Base-by-base conservation (phyloP, 1,284 basidiomycete species). In the Ustilago vetiveriae region DNA sequence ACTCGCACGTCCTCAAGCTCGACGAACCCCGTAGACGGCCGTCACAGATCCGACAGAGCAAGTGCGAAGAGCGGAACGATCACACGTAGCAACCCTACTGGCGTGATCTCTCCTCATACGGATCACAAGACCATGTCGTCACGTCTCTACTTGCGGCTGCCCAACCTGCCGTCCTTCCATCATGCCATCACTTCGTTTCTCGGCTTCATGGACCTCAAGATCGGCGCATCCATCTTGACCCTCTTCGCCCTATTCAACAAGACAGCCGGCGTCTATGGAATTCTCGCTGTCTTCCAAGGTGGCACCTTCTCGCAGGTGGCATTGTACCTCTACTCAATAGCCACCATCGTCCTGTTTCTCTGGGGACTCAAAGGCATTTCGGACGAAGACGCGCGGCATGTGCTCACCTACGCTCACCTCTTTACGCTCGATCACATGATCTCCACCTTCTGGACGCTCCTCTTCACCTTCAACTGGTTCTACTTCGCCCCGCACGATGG, bases 201-300 rank as follows among this genome's bases (percentile, higher is more conserved):
- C 17, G 74, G 75, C 2, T 70, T 82, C 29, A 69, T 82, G 59
- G 79, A 82, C 35, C 75, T 82, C 62, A 81, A 81, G 67, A 55
- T 78, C 27, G 80, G 80, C 17, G 65, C 67, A n/a, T 73, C 76
- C 43, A 76, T 82, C 41, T 45, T 82, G 24, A 79, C 79, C 2
- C 63, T 82, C 1, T 82, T 82, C 39, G 78, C 78, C 2, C 85
- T 96, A 48, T 87, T 99, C 74, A 98, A 99, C 87, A 99, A 99
- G 84, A 94, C 94, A 49, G 95, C 95, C 14, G 95, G 95, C 54
- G 88, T 98, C 16, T 99, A 97, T 82, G 95, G 95, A 49, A 88
- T 99, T 68, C 89, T 98, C 47, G 93, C 94, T 14, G 87, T 95
- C 66, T 85, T 95, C 71, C 90, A 89, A 2, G 92, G 92, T 33